Percentiles rank a stretch among this genome's conserved stretches.
Conservation (phyloP, 2,329 filamentous ascomycete genomes). For the Curvularia sp. region DNA sequence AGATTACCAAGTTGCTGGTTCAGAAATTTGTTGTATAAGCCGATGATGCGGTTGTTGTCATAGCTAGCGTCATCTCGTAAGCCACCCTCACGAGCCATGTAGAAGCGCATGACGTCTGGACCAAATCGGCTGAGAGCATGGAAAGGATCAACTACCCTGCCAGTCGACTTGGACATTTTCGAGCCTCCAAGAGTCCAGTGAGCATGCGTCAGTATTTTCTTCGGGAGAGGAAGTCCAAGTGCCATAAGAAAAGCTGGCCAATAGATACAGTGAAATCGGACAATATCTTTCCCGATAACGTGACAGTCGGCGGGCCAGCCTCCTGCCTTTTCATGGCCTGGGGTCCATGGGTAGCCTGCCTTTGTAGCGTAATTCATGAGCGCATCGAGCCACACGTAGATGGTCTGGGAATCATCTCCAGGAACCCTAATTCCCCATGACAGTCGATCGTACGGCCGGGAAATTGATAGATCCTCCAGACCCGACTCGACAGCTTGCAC, state of each 20-base stretch:
- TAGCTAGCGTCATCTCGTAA: constrained; percentile 83
- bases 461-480: constrained; percentile 87
- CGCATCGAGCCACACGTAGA: constrained; percentile 98
- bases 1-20: constrained; percentile 83
- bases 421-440: constrained; percentile 91
- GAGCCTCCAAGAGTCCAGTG: constrained; percentile 92
- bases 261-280: constrained; percentile 94
- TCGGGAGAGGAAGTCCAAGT: constrained; percentile 77
- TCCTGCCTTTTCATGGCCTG: constrained; percentile 66
- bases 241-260: constrained; percentile 97
- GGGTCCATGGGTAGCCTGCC: constrained; percentile 82
- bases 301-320: constrained; percentile 94
- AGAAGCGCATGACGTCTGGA: constrained; percentile 87
- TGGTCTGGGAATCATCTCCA: constrained; percentile 82
- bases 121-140: constrained; percentile 90
- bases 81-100: constrained; percentile 80
- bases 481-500: constrained; percentile 77
- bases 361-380: constrained; percentile 92
- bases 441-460: constrained; percentile 77
- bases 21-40: constrained; percentile 80
- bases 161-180: constrained; percentile 97
- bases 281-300: constrained; percentile 94
- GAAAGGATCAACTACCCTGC: constrained; percentile 94
- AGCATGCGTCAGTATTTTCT: constrained; percentile 83
- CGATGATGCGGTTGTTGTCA: constrained; percentile 76